These are phyloP conservation scores for Fusarium bulbicola DNA, from an alignment of 2,329 filamentous ascomycete species.

Conservation along the genomic window DNA sequence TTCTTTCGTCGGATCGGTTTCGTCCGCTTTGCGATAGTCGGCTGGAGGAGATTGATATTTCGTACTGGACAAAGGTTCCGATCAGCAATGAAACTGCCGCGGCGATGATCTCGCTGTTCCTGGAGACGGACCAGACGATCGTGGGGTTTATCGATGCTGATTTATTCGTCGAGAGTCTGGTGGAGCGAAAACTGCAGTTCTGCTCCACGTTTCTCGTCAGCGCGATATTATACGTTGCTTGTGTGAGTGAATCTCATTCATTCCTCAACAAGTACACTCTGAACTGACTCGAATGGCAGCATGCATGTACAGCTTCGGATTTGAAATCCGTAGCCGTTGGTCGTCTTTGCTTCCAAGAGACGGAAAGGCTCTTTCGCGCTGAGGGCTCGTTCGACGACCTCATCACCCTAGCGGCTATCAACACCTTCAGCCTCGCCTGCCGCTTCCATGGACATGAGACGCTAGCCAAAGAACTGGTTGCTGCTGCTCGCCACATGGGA, in stretches of 20 bases:
- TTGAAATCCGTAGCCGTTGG: background rate
- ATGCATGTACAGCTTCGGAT: background rate
- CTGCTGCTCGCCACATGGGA: background rate
- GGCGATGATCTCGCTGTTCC: background rate
- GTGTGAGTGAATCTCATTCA: background rate
- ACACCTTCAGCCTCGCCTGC: background rate
- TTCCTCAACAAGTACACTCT: no score
- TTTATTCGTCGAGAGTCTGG: background rate
- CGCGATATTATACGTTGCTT: background rate
- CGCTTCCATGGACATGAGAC: background rate
- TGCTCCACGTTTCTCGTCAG: constrained; percentile 5
- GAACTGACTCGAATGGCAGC: background rate
- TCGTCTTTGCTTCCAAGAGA: background rate
- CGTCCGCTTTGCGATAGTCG: background rate
- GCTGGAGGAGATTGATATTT: background rate
- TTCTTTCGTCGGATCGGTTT: background rate
- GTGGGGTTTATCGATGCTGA: background rate
- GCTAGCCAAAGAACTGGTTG: background rate
- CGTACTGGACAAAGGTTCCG: constrained; percentile 4
- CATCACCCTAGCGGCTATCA: background rate
- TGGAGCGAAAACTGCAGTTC: background rate
- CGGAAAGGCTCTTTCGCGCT: background rate
- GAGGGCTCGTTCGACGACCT: background rate
- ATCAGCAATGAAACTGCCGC: background rate
- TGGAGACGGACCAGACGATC: constrained; percentile 5